A percentile compares a stretch with the other conserved stretches of the same genome.
Evolutionary conservation across 768 basidiomycete genomes (phyloP).

Genomic region (Hericium erinaceus): DNA sequence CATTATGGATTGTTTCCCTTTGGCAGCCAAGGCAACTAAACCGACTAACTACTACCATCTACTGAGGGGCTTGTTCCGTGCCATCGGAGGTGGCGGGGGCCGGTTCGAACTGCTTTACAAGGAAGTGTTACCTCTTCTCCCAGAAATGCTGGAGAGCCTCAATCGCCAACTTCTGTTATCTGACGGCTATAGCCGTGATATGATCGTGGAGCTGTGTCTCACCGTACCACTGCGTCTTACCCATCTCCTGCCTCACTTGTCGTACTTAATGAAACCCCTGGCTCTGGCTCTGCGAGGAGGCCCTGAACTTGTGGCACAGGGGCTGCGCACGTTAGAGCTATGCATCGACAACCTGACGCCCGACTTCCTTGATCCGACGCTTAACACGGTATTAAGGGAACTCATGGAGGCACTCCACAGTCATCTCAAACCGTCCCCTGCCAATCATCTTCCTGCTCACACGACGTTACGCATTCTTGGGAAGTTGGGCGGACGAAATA

Average conservation of each 20-base stretch:
- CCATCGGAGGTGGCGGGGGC: conserved; percentile 86
- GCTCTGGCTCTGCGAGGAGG: conserved; percentile 83
- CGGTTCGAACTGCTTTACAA: conserved; percentile 92
- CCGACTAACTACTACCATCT: conserved; percentile 91
- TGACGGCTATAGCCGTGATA: conserved; percentile 74
- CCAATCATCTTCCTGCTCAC: conserved; percentile 83
- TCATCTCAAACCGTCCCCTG: conserved; percentile 83
- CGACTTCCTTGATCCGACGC: conserved; percentile 94
- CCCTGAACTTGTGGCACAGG: conserved; percentile 88
- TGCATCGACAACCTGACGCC: conserved; percentile 98
- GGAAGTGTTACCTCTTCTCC: conserved; percentile 90
- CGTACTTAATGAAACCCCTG: conserved; percentile 93
- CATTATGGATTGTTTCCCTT: conserved; percentile 92
- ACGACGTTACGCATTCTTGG: conserved; percentile 94
- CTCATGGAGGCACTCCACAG: conserved; percentile 92
- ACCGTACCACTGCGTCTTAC: conserved; percentile 94
- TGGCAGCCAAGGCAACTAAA: conserved; percentile 85
- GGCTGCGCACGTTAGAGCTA: conserved; percentile 91
- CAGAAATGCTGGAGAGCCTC: conserved; percentile 93
- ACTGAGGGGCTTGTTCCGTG: conserved; percentile 85
- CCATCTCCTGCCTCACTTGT: conserved; percentile 89
- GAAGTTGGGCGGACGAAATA: conserved; percentile 91
- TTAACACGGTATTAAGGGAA: conserved; percentile 86
- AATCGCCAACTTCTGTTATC: conserved; percentile 85
- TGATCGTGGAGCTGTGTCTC: conserved; percentile 94